Evolutionary conservation across 139 green algal species (phyloP).

Genomic region (Chlamydomonas sp.): DNA sequence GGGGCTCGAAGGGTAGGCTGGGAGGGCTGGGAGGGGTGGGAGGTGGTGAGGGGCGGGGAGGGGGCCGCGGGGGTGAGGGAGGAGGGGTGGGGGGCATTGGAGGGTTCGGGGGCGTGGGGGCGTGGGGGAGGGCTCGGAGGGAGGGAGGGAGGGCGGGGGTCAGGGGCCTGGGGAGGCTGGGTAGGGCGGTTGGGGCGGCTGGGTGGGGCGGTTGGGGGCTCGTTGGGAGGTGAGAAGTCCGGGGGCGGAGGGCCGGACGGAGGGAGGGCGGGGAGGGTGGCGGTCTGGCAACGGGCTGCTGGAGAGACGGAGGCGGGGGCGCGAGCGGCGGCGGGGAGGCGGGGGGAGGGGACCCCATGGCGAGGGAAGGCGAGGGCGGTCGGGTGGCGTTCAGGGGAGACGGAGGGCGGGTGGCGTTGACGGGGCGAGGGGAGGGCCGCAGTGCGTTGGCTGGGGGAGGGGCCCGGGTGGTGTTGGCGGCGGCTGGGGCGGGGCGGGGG

Average conservation of each 20-base stretch:
- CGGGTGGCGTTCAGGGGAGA: too few species aligned
- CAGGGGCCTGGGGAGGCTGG: neutral
- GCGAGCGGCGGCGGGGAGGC: neutral
- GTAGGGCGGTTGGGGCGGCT: neutral
- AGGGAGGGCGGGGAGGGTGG: neutral
- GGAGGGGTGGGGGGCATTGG: neutral
- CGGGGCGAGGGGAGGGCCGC: too few species aligned
- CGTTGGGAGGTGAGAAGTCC: too few species aligned
- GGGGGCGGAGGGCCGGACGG: neutral
- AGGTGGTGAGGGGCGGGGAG: neutral
- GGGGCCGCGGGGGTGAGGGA: neutral
- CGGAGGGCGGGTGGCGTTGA: too few species aligned
- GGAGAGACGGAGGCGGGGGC: neutral
- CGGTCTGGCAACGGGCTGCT: too few species aligned
- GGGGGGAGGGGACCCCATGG: neutral
- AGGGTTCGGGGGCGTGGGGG: neutral
- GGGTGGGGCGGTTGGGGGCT: too few species aligned
- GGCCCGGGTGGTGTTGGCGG: neutral
- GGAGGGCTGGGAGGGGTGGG: neutral
- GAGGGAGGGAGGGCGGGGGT: too few species aligned
- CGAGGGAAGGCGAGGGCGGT: too few species aligned
- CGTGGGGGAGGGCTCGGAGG: too few species aligned
- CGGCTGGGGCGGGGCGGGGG: neutral
- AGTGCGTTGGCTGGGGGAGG: too few species aligned
- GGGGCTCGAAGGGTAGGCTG: too few species aligned